A percentile compares a stretch with the other conserved stretches of the same genome.
Conservation (phyloP, 2,329 filamentous ascomycete species). For the Pseudogymnoascus pannorum region DNA sequence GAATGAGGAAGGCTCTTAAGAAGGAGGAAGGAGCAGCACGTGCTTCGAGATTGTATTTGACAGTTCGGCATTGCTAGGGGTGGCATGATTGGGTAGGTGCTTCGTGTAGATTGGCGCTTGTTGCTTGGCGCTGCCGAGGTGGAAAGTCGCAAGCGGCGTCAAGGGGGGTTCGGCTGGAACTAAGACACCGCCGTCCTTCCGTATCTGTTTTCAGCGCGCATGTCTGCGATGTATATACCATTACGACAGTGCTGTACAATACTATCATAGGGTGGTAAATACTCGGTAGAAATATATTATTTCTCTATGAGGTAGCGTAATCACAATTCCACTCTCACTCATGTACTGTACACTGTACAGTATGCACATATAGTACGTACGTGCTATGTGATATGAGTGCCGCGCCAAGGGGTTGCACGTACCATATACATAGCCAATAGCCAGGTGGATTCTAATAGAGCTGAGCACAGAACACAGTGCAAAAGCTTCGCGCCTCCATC, state of each 20-base stretch:
- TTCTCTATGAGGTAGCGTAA: neutral
- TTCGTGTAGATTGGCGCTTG: neutral
- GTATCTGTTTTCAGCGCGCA: slow-evolving; percentile 1
- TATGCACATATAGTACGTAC: too few relatives aligned
- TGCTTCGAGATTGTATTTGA: neutral
- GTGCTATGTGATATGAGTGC: too few relatives aligned
- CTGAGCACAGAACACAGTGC: neutral
- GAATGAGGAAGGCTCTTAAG: slow-evolving; percentile 1
- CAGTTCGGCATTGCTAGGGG: neutral
- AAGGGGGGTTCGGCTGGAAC: neutral
- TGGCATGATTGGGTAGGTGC: neutral
- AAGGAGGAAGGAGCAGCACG: neutral
- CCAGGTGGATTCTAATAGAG: neutral
- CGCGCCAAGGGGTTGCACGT: neutral
- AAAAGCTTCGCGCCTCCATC: neutral
- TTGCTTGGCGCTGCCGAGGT: neutral
- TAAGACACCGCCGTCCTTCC: neutral
- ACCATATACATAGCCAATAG: neutral
- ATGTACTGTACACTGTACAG: too few relatives aligned
- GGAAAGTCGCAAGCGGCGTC: neutral
- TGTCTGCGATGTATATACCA: too few relatives aligned
- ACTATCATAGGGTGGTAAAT: too few relatives aligned
- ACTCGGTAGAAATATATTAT: neutral
- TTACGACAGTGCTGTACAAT: too few relatives aligned
- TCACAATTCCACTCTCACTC: neutral